Percentiles rank a stretch among this genome's conserved stretches.
These are phyloP conservation scores for Nannizziopsis barbatae DNA, from an alignment of 2,329 filamentous ascomycete species.

Conservation along the genomic window DNA sequence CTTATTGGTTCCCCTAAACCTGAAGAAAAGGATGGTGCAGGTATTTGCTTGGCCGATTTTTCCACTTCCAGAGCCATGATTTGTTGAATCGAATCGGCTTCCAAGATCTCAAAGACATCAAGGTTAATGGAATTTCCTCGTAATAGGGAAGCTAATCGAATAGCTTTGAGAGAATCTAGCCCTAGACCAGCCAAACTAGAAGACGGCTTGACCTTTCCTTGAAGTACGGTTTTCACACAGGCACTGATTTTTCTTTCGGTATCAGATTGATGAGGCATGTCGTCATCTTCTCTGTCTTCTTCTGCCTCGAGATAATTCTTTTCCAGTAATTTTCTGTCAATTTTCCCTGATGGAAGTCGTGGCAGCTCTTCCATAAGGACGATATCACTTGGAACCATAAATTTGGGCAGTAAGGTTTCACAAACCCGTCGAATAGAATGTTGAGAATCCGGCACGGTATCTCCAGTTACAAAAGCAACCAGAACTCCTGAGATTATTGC, in stretches of 20 bases:
- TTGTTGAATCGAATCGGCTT: slow-evolving; percentile 39
- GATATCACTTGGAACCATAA: slow-evolving; percentile 72
- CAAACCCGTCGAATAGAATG: slow-evolving; percentile 48
- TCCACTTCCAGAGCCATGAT: slow-evolving; percentile 25
- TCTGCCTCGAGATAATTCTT: slow-evolving; percentile 39
- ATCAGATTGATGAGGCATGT: slow-evolving; percentile 18
- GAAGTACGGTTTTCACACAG: slow-evolving; percentile 36
- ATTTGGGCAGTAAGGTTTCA: slow-evolving; percentile 63
- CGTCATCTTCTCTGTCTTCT: slow-evolving; percentile 13
- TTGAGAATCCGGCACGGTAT: slow-evolving; percentile 31
- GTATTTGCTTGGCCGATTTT: slow-evolving; percentile 16
- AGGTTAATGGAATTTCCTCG: slow-evolving; percentile 46
- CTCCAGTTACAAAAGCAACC: slow-evolving; percentile 61
- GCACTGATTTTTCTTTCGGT: slow-evolving; percentile 28
- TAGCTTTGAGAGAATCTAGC: slow-evolving; percentile 55
- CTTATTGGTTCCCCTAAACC: slow-evolving; percentile 18
- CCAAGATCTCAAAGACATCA: slow-evolving; percentile 52
- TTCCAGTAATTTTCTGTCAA: slow-evolving; percentile 57
- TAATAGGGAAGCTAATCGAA: slow-evolving; percentile 54
- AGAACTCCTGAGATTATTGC: slow-evolving; percentile 56
- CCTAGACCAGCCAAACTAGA: slow-evolving; percentile 45
- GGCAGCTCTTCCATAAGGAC: slow-evolving; percentile 55
- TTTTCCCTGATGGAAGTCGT: slow-evolving; percentile 69
- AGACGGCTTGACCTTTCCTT: slow-evolving; percentile 25
- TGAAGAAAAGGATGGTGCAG: slow-evolving; percentile 3